phyloP scores from a whole-genome alignment of 2,329 filamentous ascomycete genomes.

The Lecanosticta acicola region DNA sequence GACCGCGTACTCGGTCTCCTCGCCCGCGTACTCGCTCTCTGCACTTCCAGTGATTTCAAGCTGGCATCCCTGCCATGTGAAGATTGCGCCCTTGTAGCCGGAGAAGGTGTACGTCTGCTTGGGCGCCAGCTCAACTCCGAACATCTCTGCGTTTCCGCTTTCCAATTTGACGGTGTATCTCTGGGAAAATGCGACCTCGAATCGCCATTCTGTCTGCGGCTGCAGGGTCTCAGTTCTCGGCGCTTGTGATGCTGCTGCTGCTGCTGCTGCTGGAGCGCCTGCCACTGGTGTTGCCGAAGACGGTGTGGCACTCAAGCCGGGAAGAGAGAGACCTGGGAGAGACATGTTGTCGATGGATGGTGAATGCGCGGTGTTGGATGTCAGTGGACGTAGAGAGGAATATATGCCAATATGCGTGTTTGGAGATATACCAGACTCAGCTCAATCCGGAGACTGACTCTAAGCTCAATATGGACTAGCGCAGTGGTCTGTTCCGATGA shows the following conservation, averaged over 20 bases:
- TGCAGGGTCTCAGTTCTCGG: slow-evolving; percentile 39
- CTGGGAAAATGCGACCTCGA: slow-evolving; percentile 34
- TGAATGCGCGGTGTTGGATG: no score
- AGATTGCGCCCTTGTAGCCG: slow-evolving; percentile 78
- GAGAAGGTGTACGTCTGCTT: slow-evolving; percentile 75
- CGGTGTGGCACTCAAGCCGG: slow-evolving; percentile 28
- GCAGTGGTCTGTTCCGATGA: no score
- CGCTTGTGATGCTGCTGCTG: slow-evolving; percentile 10
- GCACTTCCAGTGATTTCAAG: slow-evolving; percentile 71
- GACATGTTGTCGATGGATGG: slow-evolving; percentile 27
- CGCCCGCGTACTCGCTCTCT: slow-evolving; percentile 62
- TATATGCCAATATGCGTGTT: no score
- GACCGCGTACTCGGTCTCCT: slow-evolving; percentile 71
- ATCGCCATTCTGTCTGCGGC: slow-evolving; percentile 43
- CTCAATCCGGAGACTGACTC: no score
- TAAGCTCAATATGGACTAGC: no score
- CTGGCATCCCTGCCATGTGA: slow-evolving; percentile 85
- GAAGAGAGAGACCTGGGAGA: slow-evolving; percentile 44
- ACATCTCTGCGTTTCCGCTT: slow-evolving; percentile 81
- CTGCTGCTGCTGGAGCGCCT: slow-evolving; percentile 8
- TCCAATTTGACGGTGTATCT: slow-evolving; percentile 54
- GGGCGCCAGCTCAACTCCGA: slow-evolving; percentile 85
- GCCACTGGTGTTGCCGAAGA: slow-evolving; percentile 25
- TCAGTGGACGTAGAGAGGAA: no score
- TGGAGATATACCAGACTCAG: no score